Evolutionary conservation across 2,329 filamentous ascomycete genomes (phyloP).

Genomic region (Endoconidiophora laricicola): DNA sequence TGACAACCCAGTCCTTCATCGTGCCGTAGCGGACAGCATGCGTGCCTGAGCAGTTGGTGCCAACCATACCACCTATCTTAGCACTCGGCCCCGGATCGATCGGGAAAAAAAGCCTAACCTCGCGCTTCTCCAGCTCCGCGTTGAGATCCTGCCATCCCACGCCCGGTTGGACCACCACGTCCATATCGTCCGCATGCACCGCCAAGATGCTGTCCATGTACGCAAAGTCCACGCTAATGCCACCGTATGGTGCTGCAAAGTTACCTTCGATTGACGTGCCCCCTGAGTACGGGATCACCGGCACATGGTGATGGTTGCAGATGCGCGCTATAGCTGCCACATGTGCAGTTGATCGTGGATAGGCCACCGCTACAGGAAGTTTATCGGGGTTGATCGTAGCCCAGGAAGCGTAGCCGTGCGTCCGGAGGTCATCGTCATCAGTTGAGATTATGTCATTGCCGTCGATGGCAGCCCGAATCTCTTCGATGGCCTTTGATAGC

Average conservation of each 20-base stretch:
- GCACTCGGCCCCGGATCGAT: constrained; percentile 64
- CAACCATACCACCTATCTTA: constrained; percentile 71
- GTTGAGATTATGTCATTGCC: constrained; percentile 42
- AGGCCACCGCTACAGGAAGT: constrained; percentile 47
- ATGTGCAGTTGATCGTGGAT: constrained; percentile 43
- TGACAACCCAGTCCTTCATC: constrained; percentile 80
- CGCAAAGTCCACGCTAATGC: constrained; percentile 77
- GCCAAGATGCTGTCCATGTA: constrained; percentile 71
- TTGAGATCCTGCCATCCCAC: constrained; percentile 90
- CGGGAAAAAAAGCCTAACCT: constrained; percentile 72
- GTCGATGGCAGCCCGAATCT: constrained; percentile 34
- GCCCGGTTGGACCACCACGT: constrained; percentile 78
- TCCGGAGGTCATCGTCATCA: constrained; percentile 42
- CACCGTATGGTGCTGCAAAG: constrained; percentile 73
- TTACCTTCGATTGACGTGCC: constrained; percentile 80
- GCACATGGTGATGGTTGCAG: constrained; percentile 64
- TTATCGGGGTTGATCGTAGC: constrained; percentile 43
- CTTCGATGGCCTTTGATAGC: constrained; percentile 31
- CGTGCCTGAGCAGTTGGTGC: constrained; percentile 62
- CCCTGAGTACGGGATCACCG: constrained; percentile 75
- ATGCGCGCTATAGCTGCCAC: constrained; percentile 45
- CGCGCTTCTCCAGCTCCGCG: constrained; percentile 47
- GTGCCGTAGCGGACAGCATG: constrained; percentile 70
- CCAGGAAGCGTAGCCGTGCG: constrained; percentile 53
- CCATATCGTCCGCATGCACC: constrained; percentile 77